Evolutionary conservation across 1,139 yeast species (phyloP).

Genomic region (Scheffersomyces lignicola): DNA sequence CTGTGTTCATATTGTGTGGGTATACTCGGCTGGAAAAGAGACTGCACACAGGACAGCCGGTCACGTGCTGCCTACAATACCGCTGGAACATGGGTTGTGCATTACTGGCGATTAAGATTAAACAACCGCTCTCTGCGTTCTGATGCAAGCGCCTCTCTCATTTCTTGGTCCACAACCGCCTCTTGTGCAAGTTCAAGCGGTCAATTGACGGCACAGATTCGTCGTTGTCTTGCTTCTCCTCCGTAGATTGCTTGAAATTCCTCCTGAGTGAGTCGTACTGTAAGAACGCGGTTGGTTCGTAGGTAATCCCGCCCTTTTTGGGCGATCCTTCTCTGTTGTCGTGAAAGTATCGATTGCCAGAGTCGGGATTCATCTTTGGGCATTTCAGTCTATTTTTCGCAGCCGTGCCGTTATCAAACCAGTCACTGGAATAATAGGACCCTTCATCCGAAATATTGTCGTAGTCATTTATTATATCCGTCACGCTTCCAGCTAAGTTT

Average conservation of each 20-base stretch:
- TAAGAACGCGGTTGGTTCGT: constrained; percentile 3
- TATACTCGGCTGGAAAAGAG: too few relatives aligned
- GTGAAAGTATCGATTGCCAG: background rate
- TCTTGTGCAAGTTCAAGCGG: too few relatives aligned
- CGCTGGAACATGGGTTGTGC: too few relatives aligned
- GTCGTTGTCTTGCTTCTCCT: too few relatives aligned
- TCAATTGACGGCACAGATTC: background rate
- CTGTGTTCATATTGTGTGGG: too few relatives aligned
- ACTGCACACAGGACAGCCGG: too few relatives aligned
- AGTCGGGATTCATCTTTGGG: background rate
- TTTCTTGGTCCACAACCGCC: too few relatives aligned
- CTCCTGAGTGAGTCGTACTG: constrained; percentile 1
- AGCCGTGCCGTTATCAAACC: constrained; percentile 8
- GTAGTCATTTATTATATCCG: background rate
- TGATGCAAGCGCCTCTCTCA: too few relatives aligned
- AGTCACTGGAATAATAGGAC: constrained; percentile 14
- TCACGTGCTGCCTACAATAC: too few relatives aligned
- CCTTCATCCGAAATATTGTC: constrained; percentile 9
- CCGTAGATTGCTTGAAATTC: too few relatives aligned
- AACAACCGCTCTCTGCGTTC: too few relatives aligned
- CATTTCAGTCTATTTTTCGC: background rate
- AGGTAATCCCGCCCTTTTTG: constrained; percentile 2
- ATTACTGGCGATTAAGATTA: too few relatives aligned
- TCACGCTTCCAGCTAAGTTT: background rate
- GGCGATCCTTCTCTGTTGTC: constrained; percentile 4